Evolutionary conservation across 805 yeast genomes (phyloP).

Genomic region (Suhomyces pyralidae): DNA sequence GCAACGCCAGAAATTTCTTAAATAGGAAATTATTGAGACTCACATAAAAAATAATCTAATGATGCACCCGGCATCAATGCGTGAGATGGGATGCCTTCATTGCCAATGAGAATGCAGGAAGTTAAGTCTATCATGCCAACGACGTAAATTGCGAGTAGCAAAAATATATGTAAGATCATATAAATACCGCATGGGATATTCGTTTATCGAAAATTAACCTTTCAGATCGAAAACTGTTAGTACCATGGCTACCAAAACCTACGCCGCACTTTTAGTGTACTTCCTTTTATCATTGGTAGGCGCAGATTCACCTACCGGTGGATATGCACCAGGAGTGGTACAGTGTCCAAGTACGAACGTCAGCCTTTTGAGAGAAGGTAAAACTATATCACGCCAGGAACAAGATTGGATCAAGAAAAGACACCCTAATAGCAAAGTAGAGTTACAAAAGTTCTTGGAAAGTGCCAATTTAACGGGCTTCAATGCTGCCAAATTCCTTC

Average conservation of each 20-base stretch:
- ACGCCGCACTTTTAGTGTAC: neutral
- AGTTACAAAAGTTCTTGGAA: constrained; percentile 21
- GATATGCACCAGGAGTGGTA: constrained; percentile 30
- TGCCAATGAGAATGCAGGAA: neutral
- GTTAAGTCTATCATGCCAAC: neutral
- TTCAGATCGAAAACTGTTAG: neutral
- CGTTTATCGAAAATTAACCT: neutral
- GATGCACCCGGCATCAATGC: neutral
- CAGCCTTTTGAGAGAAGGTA: constrained; percentile 23
- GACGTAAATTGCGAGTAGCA: neutral
- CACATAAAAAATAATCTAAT: neutral
- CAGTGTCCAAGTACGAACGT: constrained; percentile 21
- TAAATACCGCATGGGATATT: neutral
- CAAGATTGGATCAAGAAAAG: constrained; percentile 22
- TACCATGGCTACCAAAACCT: neutral
- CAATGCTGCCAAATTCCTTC: constrained; percentile 20
- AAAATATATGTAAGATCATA: neutral
- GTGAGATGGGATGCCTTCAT: neutral
- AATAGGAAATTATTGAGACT: neutral
- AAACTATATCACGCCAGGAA: constrained; percentile 23
- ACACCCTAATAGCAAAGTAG: constrained; percentile 21
- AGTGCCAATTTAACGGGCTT: constrained; percentile 20
- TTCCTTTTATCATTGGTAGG: neutral
- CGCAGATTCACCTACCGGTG: constrained; percentile 21
- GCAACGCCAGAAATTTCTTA: neutral